These are phyloP conservation scores for Fragaria iinumae DNA, from an alignment of 306 rosid species.

Conservation along the genomic window DNA sequence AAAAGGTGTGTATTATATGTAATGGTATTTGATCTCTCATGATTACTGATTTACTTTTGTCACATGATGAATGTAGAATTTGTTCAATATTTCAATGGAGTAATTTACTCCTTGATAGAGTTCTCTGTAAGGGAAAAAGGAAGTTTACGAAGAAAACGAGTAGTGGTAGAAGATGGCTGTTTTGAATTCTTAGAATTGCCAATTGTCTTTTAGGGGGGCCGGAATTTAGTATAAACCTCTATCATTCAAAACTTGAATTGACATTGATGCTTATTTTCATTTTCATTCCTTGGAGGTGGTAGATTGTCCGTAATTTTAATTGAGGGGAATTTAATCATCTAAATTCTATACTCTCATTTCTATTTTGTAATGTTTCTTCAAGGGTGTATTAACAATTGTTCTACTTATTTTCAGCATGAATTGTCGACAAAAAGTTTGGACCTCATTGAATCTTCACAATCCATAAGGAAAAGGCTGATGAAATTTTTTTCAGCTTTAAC, in stretches of 20 bases:
- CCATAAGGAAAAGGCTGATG: slow-evolving; percentile 41
- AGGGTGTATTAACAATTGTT: slow-evolving; percentile 31
- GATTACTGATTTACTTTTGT: not conserved
- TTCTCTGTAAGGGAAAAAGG: not conserved
- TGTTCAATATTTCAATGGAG: not conserved
- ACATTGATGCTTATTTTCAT: not conserved
- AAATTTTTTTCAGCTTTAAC: slow-evolving; percentile 38
- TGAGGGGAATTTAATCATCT: not conserved
- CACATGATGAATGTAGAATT: not conserved
- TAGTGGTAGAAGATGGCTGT: not conserved
- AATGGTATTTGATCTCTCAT: not conserved
- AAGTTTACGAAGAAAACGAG: not conserved
- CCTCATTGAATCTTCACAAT: slow-evolving; percentile 36
- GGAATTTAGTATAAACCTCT: too few species aligned
- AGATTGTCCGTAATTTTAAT: not conserved
- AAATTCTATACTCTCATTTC: not conserved
- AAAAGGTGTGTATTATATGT: slow-evolving; percentile 46
- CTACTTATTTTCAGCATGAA: slow-evolving; percentile 53
- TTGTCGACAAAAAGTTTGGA: slow-evolving; percentile 30
- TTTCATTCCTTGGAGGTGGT: not conserved
- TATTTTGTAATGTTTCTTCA: slow-evolving; percentile 21
- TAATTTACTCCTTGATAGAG: not conserved
- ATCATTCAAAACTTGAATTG: not conserved
- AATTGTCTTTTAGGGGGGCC: not conserved
- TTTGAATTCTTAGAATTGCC: not conserved